Base-by-base conservation (phyloP, 23 red algal species). In the Gracilaria domingensis region DNA sequence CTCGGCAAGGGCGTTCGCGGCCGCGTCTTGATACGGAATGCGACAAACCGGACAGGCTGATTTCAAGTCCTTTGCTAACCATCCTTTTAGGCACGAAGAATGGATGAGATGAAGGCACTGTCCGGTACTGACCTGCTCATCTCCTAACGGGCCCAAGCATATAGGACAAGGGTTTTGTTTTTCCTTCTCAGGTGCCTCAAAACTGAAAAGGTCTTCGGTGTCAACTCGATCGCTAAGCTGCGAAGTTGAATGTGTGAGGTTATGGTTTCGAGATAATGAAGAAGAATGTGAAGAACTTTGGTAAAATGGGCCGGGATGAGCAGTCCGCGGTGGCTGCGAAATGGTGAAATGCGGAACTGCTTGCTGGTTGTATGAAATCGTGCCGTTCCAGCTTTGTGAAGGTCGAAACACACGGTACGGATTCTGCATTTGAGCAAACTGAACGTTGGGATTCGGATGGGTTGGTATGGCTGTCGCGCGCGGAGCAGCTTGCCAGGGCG, bases 11-110 rank as follows among this genome's bases (percentile, higher is more conserved):
- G 23, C 42, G 20, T 7, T 50, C 26, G 14, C n/a, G 3, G 34
- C 34, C 8, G 40, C 82, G 28, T 67, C 59, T 55, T 90, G 44
- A 75, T 80, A 90, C 45, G 71, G 66, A 62, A 56, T 56, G 16
- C 49, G 87, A 50, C 87, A 90, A 81, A 90, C 87, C 48, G 87
- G 87, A 67, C 87, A 90, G 4, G 87, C 49, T 36, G 59, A 62
- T 30, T 70, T 60, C 59, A n/a, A 17, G 51, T 90, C 89, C 47
- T 71, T 67, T 48, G 29, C 64, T 12, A 92, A 42, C 89, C 89
- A 92, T 54, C 34, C 38, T 0, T 65, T 71, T 12, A 92, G 67
- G 37, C 89, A 92, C 14, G 77, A 61, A 4, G 89, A 83, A 69
- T 92, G 89, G 21, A 84, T 73, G 29, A 78, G 64, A 60, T 92